Evolutionary conservation across 352 stramenopile species (phyloP), one percentile per base, ranked within the genome.

Genomic region (Globisporangium solare): DNA sequence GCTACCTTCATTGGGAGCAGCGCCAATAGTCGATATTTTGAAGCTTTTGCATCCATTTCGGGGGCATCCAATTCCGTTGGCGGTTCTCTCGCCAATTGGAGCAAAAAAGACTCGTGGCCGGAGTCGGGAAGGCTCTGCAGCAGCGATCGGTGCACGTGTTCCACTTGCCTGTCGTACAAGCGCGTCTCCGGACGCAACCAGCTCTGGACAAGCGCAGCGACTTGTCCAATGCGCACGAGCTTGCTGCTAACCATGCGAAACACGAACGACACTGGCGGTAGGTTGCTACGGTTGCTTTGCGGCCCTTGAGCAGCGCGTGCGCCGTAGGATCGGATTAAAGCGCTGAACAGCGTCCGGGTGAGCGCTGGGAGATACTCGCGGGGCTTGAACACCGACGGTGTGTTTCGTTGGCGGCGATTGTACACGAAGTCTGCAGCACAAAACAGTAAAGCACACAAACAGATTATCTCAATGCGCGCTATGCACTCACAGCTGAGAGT

Each of bases 211-310:
- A 89, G 41, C 2, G 40, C 45, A 40, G 73, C 52, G 5, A 66
- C 64, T 57, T 88, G 74, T 0, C 81, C 76, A 18, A 88, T 84
- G 27, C 81, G 76, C 8, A 67, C 64, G 8, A 92, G 41, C 41
- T 89, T 92, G 32, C 88, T 70, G n/a, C 51, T 62, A 31, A 92
- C 72, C 63, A 83, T 66, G 10, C 79, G 77, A 42, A 88, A 86
- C 12, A 74, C 66, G 1, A 58, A 20, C 6, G 58, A 72, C 6
- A 57, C 54, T 21, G 11, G 43, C n/a, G 50, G 41, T 0, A 42
- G 12, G 0, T 41, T 0, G 14, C 1, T 13, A 20, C 11, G 10
- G 1, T 21, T 15, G 37, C 15, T 17, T 10, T 35, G 27, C 10
- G 27, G 27, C 27, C 10, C 10, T 6, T 35, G 27, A 6, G 27